These are phyloP conservation scores for Sphaerulina populicola DNA, from an alignment of 2,329 filamentous ascomycete genomes.

Conservation along the genomic window DNA sequence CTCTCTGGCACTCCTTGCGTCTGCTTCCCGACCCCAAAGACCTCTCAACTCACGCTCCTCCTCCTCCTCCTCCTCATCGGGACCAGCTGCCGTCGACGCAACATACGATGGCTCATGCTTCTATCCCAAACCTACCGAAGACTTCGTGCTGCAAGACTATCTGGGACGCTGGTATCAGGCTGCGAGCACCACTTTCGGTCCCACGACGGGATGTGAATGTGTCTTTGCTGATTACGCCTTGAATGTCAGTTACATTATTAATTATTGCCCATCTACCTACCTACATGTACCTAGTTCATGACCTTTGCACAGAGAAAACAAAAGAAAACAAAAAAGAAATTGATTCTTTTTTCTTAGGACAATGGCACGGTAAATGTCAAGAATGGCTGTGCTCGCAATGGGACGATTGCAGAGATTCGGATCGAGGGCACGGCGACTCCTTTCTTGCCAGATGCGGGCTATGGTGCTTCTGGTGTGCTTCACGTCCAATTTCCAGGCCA, in stretches of 20 bases:
- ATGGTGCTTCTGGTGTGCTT: conserved; percentile 18
- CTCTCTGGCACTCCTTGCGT: background rate
- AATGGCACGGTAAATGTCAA: conserved; percentile 20
- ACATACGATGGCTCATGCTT: conserved; percentile 21
- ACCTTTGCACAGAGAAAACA: background rate
- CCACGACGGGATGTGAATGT: conserved; percentile 20
- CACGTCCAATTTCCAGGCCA: conserved; percentile 19
- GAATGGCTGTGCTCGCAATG: conserved; percentile 17
- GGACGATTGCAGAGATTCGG: conserved; percentile 2
- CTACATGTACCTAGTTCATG: background rate
- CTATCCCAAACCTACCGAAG: conserved; percentile 18
- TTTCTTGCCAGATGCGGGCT: conserved; percentile 11
- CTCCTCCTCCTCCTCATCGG: background rate
- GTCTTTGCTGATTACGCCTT: conserved; percentile 18
- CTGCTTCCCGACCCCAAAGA: background rate
- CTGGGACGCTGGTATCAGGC: conserved; percentile 23
- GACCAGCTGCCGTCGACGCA: conserved; percentile 6
- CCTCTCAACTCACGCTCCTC: background rate
- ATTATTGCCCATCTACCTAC: too few species aligned
- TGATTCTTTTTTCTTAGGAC: background rate
- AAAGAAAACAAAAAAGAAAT: too few species aligned
- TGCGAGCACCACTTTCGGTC: conserved; percentile 16
- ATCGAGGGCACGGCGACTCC: conserved; percentile 20
- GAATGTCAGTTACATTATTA: conserved; percentile 6
- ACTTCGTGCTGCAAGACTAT: conserved; percentile 18